Base-by-base conservation (phyloP, 345 rosid species). In the Bretschneidera sinensis region DNA sequence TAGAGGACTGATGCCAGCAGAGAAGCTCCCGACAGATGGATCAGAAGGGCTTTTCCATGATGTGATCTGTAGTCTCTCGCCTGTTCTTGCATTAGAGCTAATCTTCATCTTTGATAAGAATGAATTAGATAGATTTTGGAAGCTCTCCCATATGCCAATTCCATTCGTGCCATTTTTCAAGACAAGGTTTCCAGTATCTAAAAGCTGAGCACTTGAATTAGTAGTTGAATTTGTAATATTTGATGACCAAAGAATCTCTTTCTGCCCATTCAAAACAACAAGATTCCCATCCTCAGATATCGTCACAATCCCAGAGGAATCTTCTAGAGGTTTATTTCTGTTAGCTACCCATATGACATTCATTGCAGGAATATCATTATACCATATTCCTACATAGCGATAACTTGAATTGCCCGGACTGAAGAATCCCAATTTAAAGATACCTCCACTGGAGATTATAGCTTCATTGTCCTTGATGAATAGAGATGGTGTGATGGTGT, bases 371-470 rank as follows among this genome's bases (percentile, higher is more conserved):
- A 48, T 9, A 14, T 59, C 60, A 3, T 67, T 74, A 48, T 68
- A 79, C 89, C 86, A 86, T 20, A 86, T 77, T 48, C 88, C 92
- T 17, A 68, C 85, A 18, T 79, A 85, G 23, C 78, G 64, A 63
- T 65, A 10, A 10, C 65, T 65, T 24, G 83, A 74, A 63, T 63
- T 74, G 5, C 28, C 68, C 10, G 81, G 87, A 63, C 75, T 80
- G 65, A 85, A 85, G 78, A 85, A 82, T 25, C 91, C 91, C 24
- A 85, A 55, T 59, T 69, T 69, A 73, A 76, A 80, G 35, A 57
- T 5, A 0, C 76, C 68, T n/a, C 6, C 56, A 47, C 59, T 67
- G 61, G 78, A 78, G 48, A 57, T 62, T 23, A 77, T 76, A 56
- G 63, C 49, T 45, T 67, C 70, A 24, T 82, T 60, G 21, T 82